A percentile compares a stretch with the other conserved stretches of the same genome.
Conservation (phyloP, 192 early-diverging fungal genomes). For the Coemansia sp. region DNA sequence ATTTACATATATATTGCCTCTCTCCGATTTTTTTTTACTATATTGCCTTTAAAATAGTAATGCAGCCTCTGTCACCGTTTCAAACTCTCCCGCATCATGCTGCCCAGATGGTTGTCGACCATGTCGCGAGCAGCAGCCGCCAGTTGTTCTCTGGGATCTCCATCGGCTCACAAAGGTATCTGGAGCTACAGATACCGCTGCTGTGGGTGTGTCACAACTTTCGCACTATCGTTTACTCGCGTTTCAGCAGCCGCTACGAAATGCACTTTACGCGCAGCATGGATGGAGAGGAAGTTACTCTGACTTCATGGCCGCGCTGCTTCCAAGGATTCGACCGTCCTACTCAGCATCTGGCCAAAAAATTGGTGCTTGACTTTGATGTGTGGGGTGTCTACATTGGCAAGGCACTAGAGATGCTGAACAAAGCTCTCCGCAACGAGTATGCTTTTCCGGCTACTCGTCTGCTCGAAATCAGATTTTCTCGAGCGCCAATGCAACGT, state of each 20-base stretch:
- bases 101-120: neutral
- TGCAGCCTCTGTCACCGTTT: neutral
- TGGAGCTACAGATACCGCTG: neutral
- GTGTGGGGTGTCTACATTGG: neutral
- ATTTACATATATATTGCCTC: neutral
- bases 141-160: neutral
- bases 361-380: neutral
- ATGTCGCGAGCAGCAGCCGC: neutral
- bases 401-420: constrained; percentile 1
- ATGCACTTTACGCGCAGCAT: neutral
- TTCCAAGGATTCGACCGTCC: neutral
- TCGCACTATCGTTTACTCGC: neutral
- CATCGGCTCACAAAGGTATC: neutral
- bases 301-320: neutral
- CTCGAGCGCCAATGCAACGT: neutral
- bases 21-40: neutral
- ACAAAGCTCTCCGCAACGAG: neutral
- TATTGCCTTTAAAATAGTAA: neutral
- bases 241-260: neutral
- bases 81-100: neutral
- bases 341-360: neutral
- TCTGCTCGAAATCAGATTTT: neutral
- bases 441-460: neutral
- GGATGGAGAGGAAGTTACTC: neutral
- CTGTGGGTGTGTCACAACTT: neutral